phyloP scores from a whole-genome alignment of 2,329 filamentous ascomycete genomes.

The Magnaporthiopsis incrustans region DNA sequence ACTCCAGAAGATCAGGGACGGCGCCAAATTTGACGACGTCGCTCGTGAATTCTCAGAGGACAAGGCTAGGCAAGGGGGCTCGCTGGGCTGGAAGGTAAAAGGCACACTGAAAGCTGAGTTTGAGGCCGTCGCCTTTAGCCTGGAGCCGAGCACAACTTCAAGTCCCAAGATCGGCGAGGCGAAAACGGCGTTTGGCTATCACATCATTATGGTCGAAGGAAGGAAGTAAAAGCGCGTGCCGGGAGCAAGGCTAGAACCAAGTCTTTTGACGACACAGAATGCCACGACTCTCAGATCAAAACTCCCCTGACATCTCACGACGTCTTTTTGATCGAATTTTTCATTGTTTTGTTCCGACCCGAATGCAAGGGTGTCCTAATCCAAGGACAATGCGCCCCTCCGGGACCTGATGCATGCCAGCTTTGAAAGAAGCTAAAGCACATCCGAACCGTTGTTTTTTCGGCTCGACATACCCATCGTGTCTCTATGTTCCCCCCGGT shows the following conservation, averaged over 20 bases:
- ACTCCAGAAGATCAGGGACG: constrained; percentile 56
- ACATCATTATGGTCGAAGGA: constrained; percentile 69
- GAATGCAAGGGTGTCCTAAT: constrained; percentile 24
- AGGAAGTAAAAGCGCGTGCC: constrained; percentile 30
- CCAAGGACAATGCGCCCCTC: constrained; percentile 12
- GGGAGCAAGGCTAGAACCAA: neutral
- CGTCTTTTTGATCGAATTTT: neutral
- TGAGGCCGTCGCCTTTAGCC: constrained; percentile 62
- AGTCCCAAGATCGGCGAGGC: constrained; percentile 60
- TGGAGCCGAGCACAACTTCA: constrained; percentile 57
- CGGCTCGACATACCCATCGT: constrained; percentile 24
- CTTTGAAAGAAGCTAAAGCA: constrained; percentile 36
- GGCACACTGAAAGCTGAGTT: constrained; percentile 61
- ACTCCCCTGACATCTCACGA: neutral
- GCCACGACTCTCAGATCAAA: neutral
- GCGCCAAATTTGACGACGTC: constrained; percentile 67
- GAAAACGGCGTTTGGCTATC: constrained; percentile 70
- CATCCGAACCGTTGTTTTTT: constrained; percentile 29
- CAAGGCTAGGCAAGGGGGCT: constrained; percentile 64
- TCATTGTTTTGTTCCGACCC: constrained; percentile 10
- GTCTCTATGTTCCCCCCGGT: constrained; percentile 27
- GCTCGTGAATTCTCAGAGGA: constrained; percentile 68
- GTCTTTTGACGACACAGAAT: no score
- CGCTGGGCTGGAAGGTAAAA: constrained; percentile 65
- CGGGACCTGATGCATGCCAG: constrained; percentile 34